Conservation (phyloP, 257 asterid genomes). For the Ajuga chamaepitys region DNA sequence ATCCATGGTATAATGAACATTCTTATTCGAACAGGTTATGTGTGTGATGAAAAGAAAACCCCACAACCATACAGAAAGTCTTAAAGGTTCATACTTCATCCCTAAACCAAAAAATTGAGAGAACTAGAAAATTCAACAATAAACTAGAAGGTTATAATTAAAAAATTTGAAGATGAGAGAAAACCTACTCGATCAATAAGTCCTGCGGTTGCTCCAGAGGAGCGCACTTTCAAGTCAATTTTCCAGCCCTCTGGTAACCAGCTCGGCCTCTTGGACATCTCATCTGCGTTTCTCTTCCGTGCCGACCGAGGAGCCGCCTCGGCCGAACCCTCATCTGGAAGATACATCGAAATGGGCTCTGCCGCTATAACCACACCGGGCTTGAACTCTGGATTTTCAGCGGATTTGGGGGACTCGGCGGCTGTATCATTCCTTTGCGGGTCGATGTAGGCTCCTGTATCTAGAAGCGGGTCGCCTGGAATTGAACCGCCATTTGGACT, state of each 20-base stretch:
- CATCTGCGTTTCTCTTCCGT: slow-evolving; percentile 26
- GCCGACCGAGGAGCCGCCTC: slow-evolving; percentile 11
- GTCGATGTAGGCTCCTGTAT: slow-evolving; percentile 23
- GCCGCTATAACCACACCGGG: slow-evolving; percentile 31
- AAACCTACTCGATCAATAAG: slow-evolving; percentile 38
- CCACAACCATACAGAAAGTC: too few relatives aligned
- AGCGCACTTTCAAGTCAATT: slow-evolving; percentile 25
- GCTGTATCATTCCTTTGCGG: not conserved
- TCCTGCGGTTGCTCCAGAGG: slow-evolving; percentile 36
- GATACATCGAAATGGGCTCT: slow-evolving; percentile 31
- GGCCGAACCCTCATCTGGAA: slow-evolving; percentile 14
- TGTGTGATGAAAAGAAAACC: not conserved
- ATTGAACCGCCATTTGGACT: not conserved
- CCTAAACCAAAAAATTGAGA: too few relatives aligned
- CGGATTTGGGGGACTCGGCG: slow-evolving; percentile 8
- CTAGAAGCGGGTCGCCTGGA: slow-evolving; percentile 20
- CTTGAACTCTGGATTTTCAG: slow-evolving; percentile 5
- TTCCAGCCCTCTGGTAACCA: slow-evolving; percentile 41
- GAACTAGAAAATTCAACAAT: too few relatives aligned
- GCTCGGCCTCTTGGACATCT: slow-evolving; percentile 35
- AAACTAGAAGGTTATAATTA: too few relatives aligned
- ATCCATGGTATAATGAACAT: not conserved
- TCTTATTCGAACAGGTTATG: not conserved
- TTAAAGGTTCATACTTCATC: too few relatives aligned
- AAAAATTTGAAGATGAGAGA: too few relatives aligned